phyloP scores from a whole-genome alignment of 352 stramenopile genomes.

The Globisporangium paroecandrum region DNA sequence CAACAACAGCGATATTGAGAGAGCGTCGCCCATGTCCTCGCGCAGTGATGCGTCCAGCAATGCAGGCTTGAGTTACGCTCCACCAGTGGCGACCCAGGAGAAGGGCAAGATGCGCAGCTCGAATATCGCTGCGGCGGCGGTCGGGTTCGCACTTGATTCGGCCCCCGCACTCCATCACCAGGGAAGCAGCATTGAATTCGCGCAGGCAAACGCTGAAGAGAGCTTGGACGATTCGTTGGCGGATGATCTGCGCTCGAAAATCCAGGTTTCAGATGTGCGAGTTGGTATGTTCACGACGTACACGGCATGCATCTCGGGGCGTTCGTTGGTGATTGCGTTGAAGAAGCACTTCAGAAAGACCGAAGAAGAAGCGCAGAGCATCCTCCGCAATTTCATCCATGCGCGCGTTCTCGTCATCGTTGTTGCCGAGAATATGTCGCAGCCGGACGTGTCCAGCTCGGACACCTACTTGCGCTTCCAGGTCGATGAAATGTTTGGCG shows the following conservation, averaged over 20 bases:
- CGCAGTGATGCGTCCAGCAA: constrained; percentile 45
- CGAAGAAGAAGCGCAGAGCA: constrained; percentile 31
- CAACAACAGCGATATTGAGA: constrained; percentile 32
- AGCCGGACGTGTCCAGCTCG: constrained; percentile 42
- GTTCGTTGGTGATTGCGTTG: constrained; percentile 45
- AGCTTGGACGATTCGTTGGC: constrained; percentile 60
- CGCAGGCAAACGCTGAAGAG: constrained; percentile 34
- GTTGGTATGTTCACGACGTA: constrained; percentile 75
- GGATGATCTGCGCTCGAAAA: constrained; percentile 55
- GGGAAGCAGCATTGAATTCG: constrained; percentile 30
- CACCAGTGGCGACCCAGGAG: constrained; percentile 12
- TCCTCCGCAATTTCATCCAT: constrained; percentile 46
- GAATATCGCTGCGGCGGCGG: constrained; percentile 48
- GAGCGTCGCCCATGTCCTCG: constrained; percentile 38
- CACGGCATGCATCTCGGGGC: constrained; percentile 49
- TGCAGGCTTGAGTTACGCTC: constrained; percentile 35
- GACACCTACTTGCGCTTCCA: constrained; percentile 80
- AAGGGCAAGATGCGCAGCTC: constrained; percentile 46
- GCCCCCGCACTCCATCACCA: constrained; percentile 30
- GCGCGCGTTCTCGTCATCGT: constrained; percentile 49
- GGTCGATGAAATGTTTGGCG: constrained; percentile 78
- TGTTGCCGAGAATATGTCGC: constrained; percentile 41
- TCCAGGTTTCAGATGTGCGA: constrained; percentile 57
- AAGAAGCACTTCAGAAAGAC: constrained; percentile 63
- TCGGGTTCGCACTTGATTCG: constrained; percentile 46